Conservation (phyloP, 2,329 filamentous ascomycete species). For the Diaporthe ilicicola region DNA sequence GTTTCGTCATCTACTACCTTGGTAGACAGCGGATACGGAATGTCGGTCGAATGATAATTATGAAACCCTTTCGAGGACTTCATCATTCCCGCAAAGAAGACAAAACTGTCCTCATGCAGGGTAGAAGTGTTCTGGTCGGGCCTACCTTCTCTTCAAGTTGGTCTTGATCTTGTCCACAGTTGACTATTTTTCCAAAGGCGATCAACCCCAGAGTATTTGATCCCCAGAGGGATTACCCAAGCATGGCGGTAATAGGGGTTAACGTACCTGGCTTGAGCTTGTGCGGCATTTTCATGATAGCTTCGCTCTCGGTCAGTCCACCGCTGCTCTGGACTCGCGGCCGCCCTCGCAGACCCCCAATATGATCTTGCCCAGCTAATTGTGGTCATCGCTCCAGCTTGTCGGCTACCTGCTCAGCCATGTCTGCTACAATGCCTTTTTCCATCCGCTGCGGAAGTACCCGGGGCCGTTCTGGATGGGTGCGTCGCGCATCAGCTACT, state of each 20-base stretch:
- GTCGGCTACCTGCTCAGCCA: conserved; percentile 16
- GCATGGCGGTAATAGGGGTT: conserved; percentile 1
- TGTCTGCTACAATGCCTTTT: conserved; percentile 33
- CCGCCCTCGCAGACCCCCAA: neutral
- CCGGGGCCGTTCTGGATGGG: conserved; percentile 35
- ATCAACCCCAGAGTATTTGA: too few species aligned
- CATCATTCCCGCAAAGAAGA: neutral
- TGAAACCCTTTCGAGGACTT: neutral
- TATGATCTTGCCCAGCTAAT: neutral
- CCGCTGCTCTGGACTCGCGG: neutral
- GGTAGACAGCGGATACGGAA: neutral
- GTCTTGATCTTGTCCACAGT: neutral
- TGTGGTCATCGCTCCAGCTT: neutral
- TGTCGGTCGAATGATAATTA: neutral
- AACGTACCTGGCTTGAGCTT: neutral
- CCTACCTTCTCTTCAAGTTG: neutral
- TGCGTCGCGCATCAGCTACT: conserved; percentile 31
- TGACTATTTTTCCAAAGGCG: too few species aligned
- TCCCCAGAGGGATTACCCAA: neutral
- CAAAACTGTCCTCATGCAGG: neutral
- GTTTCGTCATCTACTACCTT: neutral
- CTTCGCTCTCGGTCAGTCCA: conserved; percentile 21
- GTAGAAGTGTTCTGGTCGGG: neutral
- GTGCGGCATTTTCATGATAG: conserved; percentile 20
- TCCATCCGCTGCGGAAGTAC: conserved; percentile 36